Conservation (phyloP, 441 rosid species). For the Adansonia rubrostipa region DNA sequence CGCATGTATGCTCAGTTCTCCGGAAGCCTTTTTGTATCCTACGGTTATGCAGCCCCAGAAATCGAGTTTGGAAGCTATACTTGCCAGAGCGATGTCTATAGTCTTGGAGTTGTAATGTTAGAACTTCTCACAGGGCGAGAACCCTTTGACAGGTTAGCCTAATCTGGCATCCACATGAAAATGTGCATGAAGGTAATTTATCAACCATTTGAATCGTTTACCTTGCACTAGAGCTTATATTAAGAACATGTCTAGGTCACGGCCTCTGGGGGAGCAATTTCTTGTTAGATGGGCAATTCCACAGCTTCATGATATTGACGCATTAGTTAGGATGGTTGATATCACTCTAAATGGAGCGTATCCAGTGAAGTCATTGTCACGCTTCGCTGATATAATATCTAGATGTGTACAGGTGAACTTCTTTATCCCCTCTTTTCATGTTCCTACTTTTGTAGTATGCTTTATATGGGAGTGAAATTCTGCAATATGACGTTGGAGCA, state of each 20-base stretch:
- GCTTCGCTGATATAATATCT: conserved; percentile 88
- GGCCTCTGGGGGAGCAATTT: conserved; percentile 74
- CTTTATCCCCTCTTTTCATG: conserved; percentile 1
- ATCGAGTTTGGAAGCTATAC: conserved; percentile 75
- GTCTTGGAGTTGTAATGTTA: conserved; percentile 92
- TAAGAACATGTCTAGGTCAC: conserved; percentile 48
- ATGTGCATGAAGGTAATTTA: background rate
- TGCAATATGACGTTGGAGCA: background rate
- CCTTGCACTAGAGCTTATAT: background rate
- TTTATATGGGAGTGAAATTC: background rate
- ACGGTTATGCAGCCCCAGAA: conserved; percentile 66
- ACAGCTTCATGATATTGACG: conserved; percentile 84
- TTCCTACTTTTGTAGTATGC: background rate
- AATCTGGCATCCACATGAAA: background rate
- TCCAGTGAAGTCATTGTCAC: conserved; percentile 80
- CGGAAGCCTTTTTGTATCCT: conserved; percentile 22
- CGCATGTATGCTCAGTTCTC: conserved; percentile 21
- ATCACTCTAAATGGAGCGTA: conserved; percentile 66
- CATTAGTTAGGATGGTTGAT: conserved; percentile 84
- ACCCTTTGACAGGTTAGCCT: conserved; percentile 69
- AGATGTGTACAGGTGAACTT: conserved; percentile 75
- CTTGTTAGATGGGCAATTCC: conserved; percentile 88
- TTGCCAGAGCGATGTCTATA: conserved; percentile 85
- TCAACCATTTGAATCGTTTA: conserved; percentile 11
- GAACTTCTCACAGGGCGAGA: conserved; percentile 84